Evolutionary conservation across 441 rosid species (phyloP).

Genomic region (Hypseocharis bilobata): DNA sequence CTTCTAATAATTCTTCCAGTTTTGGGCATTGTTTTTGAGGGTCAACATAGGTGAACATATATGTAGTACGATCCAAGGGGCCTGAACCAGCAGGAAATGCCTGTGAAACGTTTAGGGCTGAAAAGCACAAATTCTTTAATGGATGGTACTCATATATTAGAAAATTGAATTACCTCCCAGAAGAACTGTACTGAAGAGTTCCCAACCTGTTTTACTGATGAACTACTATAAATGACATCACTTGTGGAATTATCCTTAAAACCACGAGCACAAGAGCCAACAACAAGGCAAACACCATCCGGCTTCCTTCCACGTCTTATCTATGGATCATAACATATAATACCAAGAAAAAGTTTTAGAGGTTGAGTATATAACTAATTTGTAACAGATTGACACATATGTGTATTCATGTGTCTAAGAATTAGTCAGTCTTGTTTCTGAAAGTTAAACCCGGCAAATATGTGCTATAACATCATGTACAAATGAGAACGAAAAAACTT

Average conservation of each 20-base stretch:
- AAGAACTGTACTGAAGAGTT: constrained; percentile 62
- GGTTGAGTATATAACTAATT: neutral
- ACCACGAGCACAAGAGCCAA: constrained; percentile 89
- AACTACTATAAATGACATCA: constrained; percentile 79
- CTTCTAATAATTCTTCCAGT: constrained; percentile 78
- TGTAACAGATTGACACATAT: neutral
- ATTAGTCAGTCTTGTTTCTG: constrained; percentile 5
- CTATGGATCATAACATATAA: constrained; percentile 33
- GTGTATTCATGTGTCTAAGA: neutral
- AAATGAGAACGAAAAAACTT: constrained; percentile 17
- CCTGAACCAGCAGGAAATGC: constrained; percentile 98
- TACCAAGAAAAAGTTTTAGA: constrained; percentile 7
- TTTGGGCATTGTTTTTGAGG: constrained; percentile 72
- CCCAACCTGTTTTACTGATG: constrained; percentile 57
- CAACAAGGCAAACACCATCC: constrained; percentile 92
- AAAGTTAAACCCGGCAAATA: neutral
- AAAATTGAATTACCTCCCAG: constrained; percentile 68
- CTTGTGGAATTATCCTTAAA: constrained; percentile 60
- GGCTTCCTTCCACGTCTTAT: constrained; percentile 77
- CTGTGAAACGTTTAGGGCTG: constrained; percentile 32
- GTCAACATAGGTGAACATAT: constrained; percentile 85
- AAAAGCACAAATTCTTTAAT: constrained; percentile 8
- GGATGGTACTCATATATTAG: neutral
- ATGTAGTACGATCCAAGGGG: constrained; percentile 74
- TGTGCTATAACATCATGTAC: neutral